Base-by-base conservation (phyloP, 148 eudicot species). In the Chenopodium suecicum region DNA sequence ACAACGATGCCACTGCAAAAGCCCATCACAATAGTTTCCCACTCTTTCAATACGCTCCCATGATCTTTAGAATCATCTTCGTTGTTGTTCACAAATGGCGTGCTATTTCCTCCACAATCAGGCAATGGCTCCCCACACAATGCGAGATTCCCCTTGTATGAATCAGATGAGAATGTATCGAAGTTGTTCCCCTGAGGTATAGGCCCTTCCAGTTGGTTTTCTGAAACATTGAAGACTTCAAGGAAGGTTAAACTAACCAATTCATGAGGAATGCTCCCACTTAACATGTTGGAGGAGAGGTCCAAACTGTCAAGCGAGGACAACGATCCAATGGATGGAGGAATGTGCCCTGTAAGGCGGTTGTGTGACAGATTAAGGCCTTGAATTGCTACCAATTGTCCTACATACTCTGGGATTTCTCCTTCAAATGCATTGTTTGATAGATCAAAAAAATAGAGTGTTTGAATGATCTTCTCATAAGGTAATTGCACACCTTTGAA, bases 91-190 rank as follows among this genome's bases (percentile, higher is more conserved):
- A 9, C 58, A 10, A 10, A 16, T 23, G 68, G 70, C 14, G 32
- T n/a, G 22, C 17, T 31, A 29, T 50, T 50, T 31, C 52, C 47
- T 27, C 74, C 66, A 65, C 85, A 82, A 31, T 75, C 81, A 0
- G 82, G 47, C 77, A 83, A 73, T 32, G 86, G 85, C n/a, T 66
- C 23, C n/a, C 87, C 85, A 46, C 87, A 87, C 29, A 87, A 80
- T 32, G 66, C 85, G 7, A 44, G 34, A 74, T 87, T 87, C 4
- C 80, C 82, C 23, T 27, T 23, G 34, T 73, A 86, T 20, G 86
- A 86, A 6, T 16, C n/a, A 1, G 17, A 44, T 66, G 9, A 41
- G 68, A 80, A 82, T 6, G 87, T 84, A 7, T 10, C 64, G 48
- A 84, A 85, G 9, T 87, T 82, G 4, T 47, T 29, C 12, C 31